Evolutionary conservation across 139 green algal genomes (phyloP).

Genomic region (Micractinium conductrix): DNA sequence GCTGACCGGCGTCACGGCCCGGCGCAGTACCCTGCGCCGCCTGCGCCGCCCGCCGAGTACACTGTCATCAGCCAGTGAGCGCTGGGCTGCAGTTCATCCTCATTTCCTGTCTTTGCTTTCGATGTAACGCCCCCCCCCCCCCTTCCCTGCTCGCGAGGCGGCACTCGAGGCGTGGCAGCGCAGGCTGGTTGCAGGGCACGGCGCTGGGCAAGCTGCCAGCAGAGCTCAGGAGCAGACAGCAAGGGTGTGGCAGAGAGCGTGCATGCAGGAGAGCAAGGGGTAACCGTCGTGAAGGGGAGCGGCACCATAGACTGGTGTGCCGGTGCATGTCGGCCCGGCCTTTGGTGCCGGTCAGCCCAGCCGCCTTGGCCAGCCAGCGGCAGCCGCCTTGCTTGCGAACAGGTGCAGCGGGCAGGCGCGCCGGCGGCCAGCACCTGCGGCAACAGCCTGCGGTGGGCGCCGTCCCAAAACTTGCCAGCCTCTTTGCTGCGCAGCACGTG

Average conservation of each 20-base stretch:
- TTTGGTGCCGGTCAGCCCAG: too few relatives aligned
- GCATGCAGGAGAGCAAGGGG: background rate
- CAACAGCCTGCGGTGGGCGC: too few relatives aligned
- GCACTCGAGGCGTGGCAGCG: background rate
- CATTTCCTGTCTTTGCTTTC: background rate
- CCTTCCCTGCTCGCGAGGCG: background rate
- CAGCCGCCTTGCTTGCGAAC: background rate
- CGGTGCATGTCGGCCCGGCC: too few relatives aligned
- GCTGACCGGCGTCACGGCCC: conserved; percentile 34
- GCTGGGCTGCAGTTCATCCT: too few relatives aligned
- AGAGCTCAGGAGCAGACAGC: too few relatives aligned
- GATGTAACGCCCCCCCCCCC: background rate
- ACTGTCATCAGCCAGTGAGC: conserved; percentile 9
- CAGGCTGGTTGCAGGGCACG: background rate
- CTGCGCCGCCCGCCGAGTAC: conserved; percentile 22
- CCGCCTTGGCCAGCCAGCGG: too few relatives aligned
- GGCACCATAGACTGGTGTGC: too few relatives aligned
- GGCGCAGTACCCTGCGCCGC: conserved; percentile 9
- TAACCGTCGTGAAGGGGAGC: background rate
- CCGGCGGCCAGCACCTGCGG: too few relatives aligned
- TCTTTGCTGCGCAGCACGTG: too few relatives aligned
- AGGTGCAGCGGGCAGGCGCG: background rate
- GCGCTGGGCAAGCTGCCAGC: too few relatives aligned
- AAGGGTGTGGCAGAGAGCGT: background rate
- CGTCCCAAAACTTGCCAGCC: too few relatives aligned